A percentile compares a stretch with the other conserved stretches of the same genome.
Evolutionary conservation across 192 early-diverging fungal species (phyloP).

Genomic region (Umbelopsis sp.): DNA sequence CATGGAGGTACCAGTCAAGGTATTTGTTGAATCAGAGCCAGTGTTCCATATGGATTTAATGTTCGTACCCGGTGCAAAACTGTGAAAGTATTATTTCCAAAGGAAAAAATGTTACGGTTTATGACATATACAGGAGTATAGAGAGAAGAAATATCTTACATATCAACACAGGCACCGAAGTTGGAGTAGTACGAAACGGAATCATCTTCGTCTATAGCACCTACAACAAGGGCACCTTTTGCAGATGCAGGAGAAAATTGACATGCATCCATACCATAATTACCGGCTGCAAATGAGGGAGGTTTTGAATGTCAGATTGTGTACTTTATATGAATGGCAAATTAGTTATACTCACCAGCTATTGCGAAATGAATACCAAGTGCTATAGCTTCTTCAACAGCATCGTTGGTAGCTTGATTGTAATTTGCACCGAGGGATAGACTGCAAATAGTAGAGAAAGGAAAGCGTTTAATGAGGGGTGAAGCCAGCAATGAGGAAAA

Average conservation of each 20-base stretch:
- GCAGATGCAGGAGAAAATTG: conserved; percentile 57
- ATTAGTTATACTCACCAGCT: conserved; percentile 31
- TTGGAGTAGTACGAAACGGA: conserved; percentile 57
- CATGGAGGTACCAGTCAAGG: conserved; percentile 80
- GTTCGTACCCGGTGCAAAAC: conserved; percentile 50
- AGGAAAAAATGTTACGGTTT: background rate
- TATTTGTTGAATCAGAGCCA: conserved; percentile 54
- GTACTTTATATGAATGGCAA: background rate
- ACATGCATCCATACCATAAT: conserved; percentile 61
- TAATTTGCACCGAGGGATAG: conserved; percentile 54
- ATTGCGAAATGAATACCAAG: conserved; percentile 54
- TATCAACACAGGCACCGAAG: conserved; percentile 56
- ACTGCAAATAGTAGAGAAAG: conserved; percentile 28
- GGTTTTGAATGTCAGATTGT: too few relatives aligned
- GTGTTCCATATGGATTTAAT: conserved; percentile 64
- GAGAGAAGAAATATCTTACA: conserved; percentile 26
- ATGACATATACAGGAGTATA: background rate
- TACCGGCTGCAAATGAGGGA: conserved; percentile 44
- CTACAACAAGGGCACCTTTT: conserved; percentile 52
- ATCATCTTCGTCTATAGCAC: conserved; percentile 66
- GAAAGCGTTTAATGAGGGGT: background rate
- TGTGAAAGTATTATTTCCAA: background rate
- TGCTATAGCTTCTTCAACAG: conserved; percentile 49
- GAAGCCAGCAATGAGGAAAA: background rate
- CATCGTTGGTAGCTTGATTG: conserved; percentile 50